Evolutionary conservation across 2,329 filamentous ascomycete species (phyloP), one percentile per base, ranked within the genome.

Genomic region (Aspergillus candidus): DNA sequence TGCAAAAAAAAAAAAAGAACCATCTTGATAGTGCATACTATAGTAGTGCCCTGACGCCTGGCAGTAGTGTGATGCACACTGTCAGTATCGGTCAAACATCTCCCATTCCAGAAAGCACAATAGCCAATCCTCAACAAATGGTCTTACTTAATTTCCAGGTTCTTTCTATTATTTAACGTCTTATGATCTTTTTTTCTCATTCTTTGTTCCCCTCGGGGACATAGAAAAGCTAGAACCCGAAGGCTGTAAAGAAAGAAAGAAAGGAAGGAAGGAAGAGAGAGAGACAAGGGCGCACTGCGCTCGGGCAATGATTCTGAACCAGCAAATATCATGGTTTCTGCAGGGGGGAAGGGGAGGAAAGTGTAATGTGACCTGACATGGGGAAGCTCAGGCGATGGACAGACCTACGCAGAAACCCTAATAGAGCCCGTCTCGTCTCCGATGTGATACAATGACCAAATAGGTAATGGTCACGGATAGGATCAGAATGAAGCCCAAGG

Each of bases 31-130:
- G 46, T 46, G 35, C 43, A 47, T 43, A 44, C 41, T 40, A 36
- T 45, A 47, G 18, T 47, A 46, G 49, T 22, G 43, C 46, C 43
- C 42, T 38, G 43, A 48, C 35, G 43, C 51, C 49, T 55, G 45
- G 40, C 50, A 49, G 51, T 57, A 53, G 49, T 39, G 47, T 41
- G 38, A 52, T 51, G 50, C 45, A 49, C 38, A 31, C 35, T 38
- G 43, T 49, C 47, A 58, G 52, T 52, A 50, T 50, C 49, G 40
- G 50, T 51, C 39, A 51, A 54, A 44, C 49, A 56, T 35, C 22
- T 27, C 22, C 22, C 8, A 27, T 27, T 27, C 22, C 22, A 10
- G 22, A 3, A 10, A 27, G 2, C 22, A 10, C 6, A 10, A 2
- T 27, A 10, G 22, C 22, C 22, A 27, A 10, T 27, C 22, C 6